A percentile compares a stretch with the other conserved stretches of the same genome.
These are phyloP conservation scores for Rhynchospora breviuscula DNA, from an alignment of 176 grass and related monocot genomes.

Conservation along the genomic window DNA sequence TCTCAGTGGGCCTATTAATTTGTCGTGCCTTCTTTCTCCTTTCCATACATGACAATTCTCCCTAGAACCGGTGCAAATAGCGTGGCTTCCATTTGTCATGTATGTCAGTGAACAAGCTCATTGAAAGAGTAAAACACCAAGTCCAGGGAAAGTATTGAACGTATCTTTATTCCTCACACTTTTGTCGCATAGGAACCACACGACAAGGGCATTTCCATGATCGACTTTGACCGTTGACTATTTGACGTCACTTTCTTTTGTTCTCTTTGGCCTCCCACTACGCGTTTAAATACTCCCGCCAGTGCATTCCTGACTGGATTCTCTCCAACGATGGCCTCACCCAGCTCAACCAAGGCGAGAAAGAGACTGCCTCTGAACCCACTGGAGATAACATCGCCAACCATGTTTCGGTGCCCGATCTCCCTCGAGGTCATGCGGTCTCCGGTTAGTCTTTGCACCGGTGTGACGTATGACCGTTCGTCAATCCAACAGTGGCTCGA, in stretches of 20 bases:
- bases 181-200: conserved; percentile 41
- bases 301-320: conserved; percentile 18
- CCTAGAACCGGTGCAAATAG: background rate
- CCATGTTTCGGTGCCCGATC: conserved; percentile 71
- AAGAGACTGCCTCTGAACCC: conserved; percentile 37
- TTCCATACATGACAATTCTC: background rate
- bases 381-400: conserved; percentile 34
- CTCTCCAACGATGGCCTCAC: conserved; percentile 41
- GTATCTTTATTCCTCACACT: conserved; percentile 17
- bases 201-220: conserved; percentile 34
- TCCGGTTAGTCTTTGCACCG: conserved; percentile 59
- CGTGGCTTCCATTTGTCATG: background rate
- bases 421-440: conserved; percentile 87
- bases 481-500: conserved; percentile 88
- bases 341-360: conserved; percentile 27
- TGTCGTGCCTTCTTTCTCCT: conserved; percentile 9
- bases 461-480: conserved; percentile 70
- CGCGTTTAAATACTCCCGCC: conserved; percentile 26
- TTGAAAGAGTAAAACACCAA: background rate
- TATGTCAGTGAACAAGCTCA: background rate
- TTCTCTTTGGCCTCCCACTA: conserved; percentile 32
- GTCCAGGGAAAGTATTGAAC: background rate
- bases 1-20: conserved; percentile 7
- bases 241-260: conserved; percentile 47
- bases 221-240: conserved; percentile 64